These are phyloP conservation scores for Trametes cinnabarina DNA, from an alignment of 768 basidiomycete genomes.

Conservation along the genomic window DNA sequence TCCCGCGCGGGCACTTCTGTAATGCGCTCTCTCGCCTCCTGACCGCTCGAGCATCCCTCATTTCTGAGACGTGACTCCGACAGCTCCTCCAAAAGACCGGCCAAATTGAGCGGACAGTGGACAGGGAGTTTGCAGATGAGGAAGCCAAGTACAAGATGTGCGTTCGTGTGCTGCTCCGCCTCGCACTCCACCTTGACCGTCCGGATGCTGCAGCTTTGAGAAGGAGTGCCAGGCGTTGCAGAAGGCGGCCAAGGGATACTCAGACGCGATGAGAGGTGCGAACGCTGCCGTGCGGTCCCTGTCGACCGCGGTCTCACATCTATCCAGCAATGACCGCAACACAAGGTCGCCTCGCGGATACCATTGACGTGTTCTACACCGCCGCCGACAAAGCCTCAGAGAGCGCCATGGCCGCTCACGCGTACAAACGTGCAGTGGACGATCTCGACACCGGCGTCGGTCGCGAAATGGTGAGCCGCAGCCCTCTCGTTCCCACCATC, in stretches of 20 bases:
- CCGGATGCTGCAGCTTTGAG: slow-evolving; percentile 64
- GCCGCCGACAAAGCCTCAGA: slow-evolving; percentile 82
- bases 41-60: not conserved
- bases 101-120: slow-evolving; percentile 93
- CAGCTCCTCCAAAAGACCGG: slow-evolving; percentile 97
- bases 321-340: slow-evolving; percentile 84
- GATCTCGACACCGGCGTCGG: slow-evolving; percentile 86
- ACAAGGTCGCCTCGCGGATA: slow-evolving; percentile 91
- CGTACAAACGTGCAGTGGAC: slow-evolving; percentile 93
- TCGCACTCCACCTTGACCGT: not conserved
- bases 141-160: slow-evolving; percentile 88
- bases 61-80: slow-evolving; percentile 3
- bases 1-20: slow-evolving; percentile 18
- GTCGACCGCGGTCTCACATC: not conserved
- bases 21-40: not conserved
- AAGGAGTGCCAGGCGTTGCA: slow-evolving; percentile 93
- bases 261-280: slow-evolving; percentile 91
- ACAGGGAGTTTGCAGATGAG: slow-evolving; percentile 90
- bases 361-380: slow-evolving; percentile 89
- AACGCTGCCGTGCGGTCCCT: not conserved
- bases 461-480: slow-evolving; percentile 69
- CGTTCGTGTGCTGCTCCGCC: slow-evolving; percentile 31
- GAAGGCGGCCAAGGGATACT: slow-evolving; percentile 92
- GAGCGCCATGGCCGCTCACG: slow-evolving; percentile 95
- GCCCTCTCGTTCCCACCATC: too few relatives aligned